Evolutionary conservation across 768 basidiomycete species (phyloP).

Genomic region (Hygrocybe coccinea): DNA sequence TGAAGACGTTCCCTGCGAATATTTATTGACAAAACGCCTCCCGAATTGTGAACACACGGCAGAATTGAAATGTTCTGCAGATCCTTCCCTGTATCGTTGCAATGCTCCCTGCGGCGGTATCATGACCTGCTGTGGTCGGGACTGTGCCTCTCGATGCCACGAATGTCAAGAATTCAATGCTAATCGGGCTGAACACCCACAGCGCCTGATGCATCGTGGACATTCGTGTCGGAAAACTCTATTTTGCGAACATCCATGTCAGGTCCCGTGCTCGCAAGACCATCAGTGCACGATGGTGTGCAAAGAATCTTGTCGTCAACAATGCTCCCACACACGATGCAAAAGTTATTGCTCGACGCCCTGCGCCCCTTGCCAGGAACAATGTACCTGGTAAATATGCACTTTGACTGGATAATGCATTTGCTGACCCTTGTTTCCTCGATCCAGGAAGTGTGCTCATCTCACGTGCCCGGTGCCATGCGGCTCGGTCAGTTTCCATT

Average conservation of each 20-base stretch:
- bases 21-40: slow-evolving; percentile 40
- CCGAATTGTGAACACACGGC: slow-evolving; percentile 52
- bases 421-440: background rate
- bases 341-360: slow-evolving; percentile 43
- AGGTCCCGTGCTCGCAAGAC: slow-evolving; percentile 41
- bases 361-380: slow-evolving; percentile 59
- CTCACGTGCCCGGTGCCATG: slow-evolving; percentile 56
- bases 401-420: background rate
- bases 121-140: slow-evolving; percentile 51
- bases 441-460: slow-evolving; percentile 49
- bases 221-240: slow-evolving; percentile 51
- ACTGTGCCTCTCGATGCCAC: slow-evolving; percentile 46
- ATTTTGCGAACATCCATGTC: slow-evolving; percentile 55
- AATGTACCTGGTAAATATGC: slow-evolving; percentile 47
- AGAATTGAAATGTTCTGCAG: slow-evolving; percentile 42
- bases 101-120: slow-evolving; percentile 35
- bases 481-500: slow-evolving; percentile 50
- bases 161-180: slow-evolving; percentile 40
- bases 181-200: background rate
- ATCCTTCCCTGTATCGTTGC: slow-evolving; percentile 41
- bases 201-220: slow-evolving; percentile 29
- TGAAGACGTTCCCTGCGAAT: slow-evolving; percentile 39
- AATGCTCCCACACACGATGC: slow-evolving; percentile 52
- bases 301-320: slow-evolving; percentile 45
- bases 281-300: slow-evolving; percentile 50